phyloP scores from a whole-genome alignment of 169 alveolate genomes.

The Babesia divergens region DNA sequence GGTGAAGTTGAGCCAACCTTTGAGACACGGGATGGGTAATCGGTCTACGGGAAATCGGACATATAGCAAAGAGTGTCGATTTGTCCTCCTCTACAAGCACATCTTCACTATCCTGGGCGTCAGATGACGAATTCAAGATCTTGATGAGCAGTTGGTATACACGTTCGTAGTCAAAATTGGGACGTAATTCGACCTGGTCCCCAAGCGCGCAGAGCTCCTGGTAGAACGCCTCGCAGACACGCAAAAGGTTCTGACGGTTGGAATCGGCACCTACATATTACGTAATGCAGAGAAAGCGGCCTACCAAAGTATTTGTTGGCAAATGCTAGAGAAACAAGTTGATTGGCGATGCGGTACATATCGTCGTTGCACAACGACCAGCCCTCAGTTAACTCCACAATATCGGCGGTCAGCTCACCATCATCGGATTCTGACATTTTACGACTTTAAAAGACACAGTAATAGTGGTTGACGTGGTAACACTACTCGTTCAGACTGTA shows the following conservation, averaged over 20 bases:
- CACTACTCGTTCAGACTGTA: background rate
- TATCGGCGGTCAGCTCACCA: slow-evolving; percentile 9
- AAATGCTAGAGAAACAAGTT: slow-evolving; percentile 45
- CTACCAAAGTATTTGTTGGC: slow-evolving; percentile 58
- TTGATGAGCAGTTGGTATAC: slow-evolving; percentile 10
- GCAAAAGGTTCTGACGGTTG: slow-evolving; percentile 3
- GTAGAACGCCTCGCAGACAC: slow-evolving; percentile 27
- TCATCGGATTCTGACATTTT: slow-evolving; percentile 14
- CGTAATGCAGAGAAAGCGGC: background rate
- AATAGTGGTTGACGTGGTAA: background rate
- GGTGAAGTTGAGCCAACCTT: slow-evolving; percentile 24
- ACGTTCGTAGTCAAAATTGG: slow-evolving; percentile 42
- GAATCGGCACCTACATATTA: slow-evolving; percentile 14
- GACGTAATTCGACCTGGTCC: slow-evolving; percentile 30
- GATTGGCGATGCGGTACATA: slow-evolving; percentile 50
- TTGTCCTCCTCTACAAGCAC: slow-evolving; percentile 67
- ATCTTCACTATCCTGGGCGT: slow-evolving; percentile 61
- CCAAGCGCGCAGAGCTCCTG: slow-evolving; percentile 37
- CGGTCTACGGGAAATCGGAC: slow-evolving; percentile 75
- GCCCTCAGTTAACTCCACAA: slow-evolving; percentile 48
- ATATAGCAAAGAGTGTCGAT: slow-evolving; percentile 61
- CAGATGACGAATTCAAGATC: slow-evolving; percentile 38
- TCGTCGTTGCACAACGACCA: slow-evolving; percentile 64
- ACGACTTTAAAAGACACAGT: background rate
- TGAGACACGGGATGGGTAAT: slow-evolving; percentile 76